Evolutionary conservation across 176 grass and related monocot species (phyloP).

Genomic region (Rhynchospora breviuscula): DNA sequence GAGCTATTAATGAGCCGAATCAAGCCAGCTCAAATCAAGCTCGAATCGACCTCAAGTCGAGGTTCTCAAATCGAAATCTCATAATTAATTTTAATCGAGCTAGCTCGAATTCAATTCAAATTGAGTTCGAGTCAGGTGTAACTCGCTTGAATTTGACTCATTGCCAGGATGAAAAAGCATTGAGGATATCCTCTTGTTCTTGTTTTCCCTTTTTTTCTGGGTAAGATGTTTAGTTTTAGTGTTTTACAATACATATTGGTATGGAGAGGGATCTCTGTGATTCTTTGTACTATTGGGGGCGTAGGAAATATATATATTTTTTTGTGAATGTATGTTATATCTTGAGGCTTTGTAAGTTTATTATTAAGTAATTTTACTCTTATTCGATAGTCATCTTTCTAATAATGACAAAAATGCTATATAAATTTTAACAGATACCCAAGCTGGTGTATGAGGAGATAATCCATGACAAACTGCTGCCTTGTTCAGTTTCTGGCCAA

Average conservation of each 20-base stretch:
- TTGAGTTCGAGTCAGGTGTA: no score
- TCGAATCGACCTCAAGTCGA: no score
- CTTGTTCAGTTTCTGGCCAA: conserved; percentile 30
- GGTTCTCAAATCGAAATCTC: no score
- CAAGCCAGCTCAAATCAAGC: no score
- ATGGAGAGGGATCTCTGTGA: neutral
- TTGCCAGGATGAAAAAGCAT: neutral
- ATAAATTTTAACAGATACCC: conserved; percentile 55
- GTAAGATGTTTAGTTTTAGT: neutral
- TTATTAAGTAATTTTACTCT: neutral
- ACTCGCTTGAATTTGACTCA: no score
- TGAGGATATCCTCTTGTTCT: neutral
- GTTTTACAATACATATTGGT: neutral
- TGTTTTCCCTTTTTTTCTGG: neutral
- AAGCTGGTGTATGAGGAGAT: conserved; percentile 81
- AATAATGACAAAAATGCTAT: conserved; percentile 16
- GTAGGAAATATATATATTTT: neutral
- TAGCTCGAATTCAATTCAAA: no score
- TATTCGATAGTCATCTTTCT: conserved; percentile 7
- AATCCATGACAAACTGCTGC: conserved; percentile 35
- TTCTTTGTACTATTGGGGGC: neutral
- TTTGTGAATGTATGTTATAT: neutral
- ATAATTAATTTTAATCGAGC: no score
- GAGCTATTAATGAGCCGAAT: no score
- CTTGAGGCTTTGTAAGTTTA: neutral